Conservation (phyloP, 352 stramenopile species). For the Phytophthora sp. region DNA sequence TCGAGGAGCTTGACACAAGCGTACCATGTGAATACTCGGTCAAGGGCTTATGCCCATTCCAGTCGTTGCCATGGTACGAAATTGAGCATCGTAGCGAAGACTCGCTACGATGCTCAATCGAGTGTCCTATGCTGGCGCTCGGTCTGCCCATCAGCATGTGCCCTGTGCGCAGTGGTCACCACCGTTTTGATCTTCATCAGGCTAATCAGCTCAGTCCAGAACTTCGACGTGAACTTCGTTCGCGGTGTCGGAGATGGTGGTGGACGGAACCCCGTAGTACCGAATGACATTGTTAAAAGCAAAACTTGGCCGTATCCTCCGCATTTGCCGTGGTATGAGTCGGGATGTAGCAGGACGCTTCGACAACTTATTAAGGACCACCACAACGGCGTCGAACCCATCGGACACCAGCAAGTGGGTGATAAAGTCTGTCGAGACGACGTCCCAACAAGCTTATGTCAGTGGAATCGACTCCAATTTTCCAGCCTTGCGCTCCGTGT, state of each 20-base stretch:
- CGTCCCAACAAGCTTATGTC: slow-evolving; percentile 25
- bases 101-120: too few relatives aligned
- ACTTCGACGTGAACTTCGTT: slow-evolving; percentile 24
- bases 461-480: slow-evolving; percentile 24
- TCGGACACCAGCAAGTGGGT: slow-evolving; percentile 3
- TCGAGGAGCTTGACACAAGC: too few relatives aligned
- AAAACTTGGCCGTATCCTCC: slow-evolving; percentile 13
- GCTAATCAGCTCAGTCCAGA: too few relatives aligned
- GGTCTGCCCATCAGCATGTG: slow-evolving; percentile 4
- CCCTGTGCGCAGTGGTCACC: slow-evolving; percentile 8
- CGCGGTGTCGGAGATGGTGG: slow-evolving; percentile 22
- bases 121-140: slow-evolving; percentile 1
- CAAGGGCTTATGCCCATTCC: not conserved
- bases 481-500: slow-evolving; percentile 18
- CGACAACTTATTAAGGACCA: slow-evolving; percentile 30
- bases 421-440: slow-evolving; percentile 40
- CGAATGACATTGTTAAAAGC: slow-evolving; percentile 15
- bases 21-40: too few relatives aligned
- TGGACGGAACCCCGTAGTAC: slow-evolving; percentile 15
- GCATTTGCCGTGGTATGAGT: slow-evolving; percentile 15
- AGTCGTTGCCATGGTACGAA: slow-evolving; percentile 1
- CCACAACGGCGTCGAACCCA: slow-evolving; percentile 11
- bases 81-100: not conserved
- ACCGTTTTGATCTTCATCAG: not conserved
- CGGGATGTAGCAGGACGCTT: slow-evolving; percentile 26